These are phyloP conservation scores for Trichophyton equinum DNA, from an alignment of 2,329 filamentous ascomycete genomes.

Conservation along the genomic window DNA sequence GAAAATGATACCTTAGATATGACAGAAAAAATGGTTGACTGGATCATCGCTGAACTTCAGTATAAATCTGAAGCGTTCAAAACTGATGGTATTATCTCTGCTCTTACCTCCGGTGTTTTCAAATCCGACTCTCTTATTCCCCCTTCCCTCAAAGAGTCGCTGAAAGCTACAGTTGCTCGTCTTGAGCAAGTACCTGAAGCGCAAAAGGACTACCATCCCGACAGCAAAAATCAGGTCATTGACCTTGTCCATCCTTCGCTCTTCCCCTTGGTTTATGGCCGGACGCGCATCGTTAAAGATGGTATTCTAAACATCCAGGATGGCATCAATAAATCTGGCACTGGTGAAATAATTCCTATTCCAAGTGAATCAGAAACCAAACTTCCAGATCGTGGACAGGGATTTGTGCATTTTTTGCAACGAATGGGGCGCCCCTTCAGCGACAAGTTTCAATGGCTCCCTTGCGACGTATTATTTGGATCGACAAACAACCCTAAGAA, in stretches of 20 bases:
- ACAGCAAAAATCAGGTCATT: conserved; percentile 45
- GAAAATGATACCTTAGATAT: conserved; percentile 17
- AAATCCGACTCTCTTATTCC: conserved; percentile 43
- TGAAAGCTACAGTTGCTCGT: conserved; percentile 36
- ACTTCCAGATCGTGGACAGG: too few species aligned
- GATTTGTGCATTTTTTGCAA: neutral
- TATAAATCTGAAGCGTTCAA: conserved; percentile 36
- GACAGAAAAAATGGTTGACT: conserved; percentile 26
- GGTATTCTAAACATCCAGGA: conserved; percentile 16
- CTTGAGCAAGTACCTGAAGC: conserved; percentile 44
- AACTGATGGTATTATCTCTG: conserved; percentile 29
- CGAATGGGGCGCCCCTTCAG: conserved; percentile 13
- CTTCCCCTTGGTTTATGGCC: conserved; percentile 25
- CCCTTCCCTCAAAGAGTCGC: conserved; percentile 26
- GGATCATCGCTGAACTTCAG: conserved; percentile 37
- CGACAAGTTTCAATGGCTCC: conserved; percentile 34
- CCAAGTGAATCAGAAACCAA: conserved; percentile 4
- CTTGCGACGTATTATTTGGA: conserved; percentile 23
- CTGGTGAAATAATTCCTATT: conserved; percentile 13
- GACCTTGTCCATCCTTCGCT: conserved; percentile 54
- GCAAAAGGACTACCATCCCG: conserved; percentile 52
- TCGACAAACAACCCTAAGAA: conserved; percentile 10
- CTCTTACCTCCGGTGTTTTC: conserved; percentile 36
- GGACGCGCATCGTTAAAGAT: conserved; percentile 17
- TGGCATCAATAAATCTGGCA: conserved; percentile 14